Percentiles rank a stretch among this genome's conserved stretches.
Evolutionary conservation across 176 grass and related monocot genomes (phyloP).

Genomic region (Poa annua): DNA sequence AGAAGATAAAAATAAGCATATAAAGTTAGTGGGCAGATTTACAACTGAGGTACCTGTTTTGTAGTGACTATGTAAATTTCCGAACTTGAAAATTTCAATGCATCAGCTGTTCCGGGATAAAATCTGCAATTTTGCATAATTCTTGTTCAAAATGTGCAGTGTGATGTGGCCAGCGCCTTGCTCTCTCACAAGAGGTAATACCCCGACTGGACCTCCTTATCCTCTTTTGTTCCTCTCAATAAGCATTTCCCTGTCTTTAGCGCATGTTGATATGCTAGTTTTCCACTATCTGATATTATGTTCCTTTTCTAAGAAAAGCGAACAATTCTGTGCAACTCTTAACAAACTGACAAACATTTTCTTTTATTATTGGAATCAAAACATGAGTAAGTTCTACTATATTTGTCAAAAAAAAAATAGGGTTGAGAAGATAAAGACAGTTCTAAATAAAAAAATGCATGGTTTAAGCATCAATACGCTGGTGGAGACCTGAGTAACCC

Average conservation of each 20-base stretch:
- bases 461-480: background rate
- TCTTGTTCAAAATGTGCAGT: background rate
- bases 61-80: conserved; percentile 95
- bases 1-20: background rate
- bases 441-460: background rate
- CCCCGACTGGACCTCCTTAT: background rate
- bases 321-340: background rate
- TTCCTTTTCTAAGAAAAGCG: background rate
- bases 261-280: background rate
- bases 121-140: conserved; percentile 58
- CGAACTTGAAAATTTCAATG: conserved; percentile 92
- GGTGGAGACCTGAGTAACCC: background rate
- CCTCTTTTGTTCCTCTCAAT: background rate
- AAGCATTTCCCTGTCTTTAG: background rate
- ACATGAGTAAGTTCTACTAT: background rate
- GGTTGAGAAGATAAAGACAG: background rate
- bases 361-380: background rate
- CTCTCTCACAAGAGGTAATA: background rate
- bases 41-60: conserved; percentile 67
- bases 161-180: background rate
- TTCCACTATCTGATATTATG: background rate
- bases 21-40: background rate
- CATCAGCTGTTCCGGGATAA: conserved; percentile 89
- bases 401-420: background rate
- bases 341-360: background rate